phyloP scores from a whole-genome alignment of 805 yeast genomes.

The Pichia nanzhaoensis region DNA sequence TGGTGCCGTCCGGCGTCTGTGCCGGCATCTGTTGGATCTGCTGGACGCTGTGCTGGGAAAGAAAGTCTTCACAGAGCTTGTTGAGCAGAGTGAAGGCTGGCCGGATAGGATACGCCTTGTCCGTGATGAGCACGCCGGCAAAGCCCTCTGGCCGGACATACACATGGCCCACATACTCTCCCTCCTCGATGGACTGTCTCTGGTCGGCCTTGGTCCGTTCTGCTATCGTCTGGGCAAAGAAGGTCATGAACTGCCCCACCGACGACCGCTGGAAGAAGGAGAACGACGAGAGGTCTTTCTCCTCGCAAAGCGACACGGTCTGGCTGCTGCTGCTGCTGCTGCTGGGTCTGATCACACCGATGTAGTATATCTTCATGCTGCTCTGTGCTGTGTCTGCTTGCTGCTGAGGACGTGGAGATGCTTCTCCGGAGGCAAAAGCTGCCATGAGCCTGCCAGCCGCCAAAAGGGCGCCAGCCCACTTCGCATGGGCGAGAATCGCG shows the following conservation, averaged over 20 bases:
- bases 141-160: constrained; percentile 86
- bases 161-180: constrained; percentile 84
- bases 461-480: no score
- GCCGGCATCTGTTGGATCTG: neutral
- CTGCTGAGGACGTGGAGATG: no score
- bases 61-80: constrained; percentile 85
- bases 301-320: constrained; percentile 70
- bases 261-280: constrained; percentile 73
- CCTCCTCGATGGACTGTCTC: constrained; percentile 92
- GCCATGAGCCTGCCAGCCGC: no score
- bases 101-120: constrained; percentile 92
- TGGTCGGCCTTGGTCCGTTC: constrained; percentile 84
- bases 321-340: constrained; percentile 28
- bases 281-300: constrained; percentile 78
- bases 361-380: constrained; percentile 90
- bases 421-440: no score
- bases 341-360: constrained; percentile 70
- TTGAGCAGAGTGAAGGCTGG: constrained; percentile 92
- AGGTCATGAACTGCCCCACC: constrained; percentile 90
- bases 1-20: constrained; percentile 48
- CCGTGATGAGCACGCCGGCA: constrained; percentile 87
- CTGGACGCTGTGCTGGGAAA: constrained; percentile 66
- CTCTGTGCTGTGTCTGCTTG: no score
- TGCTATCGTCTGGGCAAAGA: constrained; percentile 85
- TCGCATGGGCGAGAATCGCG: no score